Evolutionary conservation across 768 basidiomycete genomes (phyloP), one percentile per base, ranked within the genome.

Genomic region (Panus rudis): DNA sequence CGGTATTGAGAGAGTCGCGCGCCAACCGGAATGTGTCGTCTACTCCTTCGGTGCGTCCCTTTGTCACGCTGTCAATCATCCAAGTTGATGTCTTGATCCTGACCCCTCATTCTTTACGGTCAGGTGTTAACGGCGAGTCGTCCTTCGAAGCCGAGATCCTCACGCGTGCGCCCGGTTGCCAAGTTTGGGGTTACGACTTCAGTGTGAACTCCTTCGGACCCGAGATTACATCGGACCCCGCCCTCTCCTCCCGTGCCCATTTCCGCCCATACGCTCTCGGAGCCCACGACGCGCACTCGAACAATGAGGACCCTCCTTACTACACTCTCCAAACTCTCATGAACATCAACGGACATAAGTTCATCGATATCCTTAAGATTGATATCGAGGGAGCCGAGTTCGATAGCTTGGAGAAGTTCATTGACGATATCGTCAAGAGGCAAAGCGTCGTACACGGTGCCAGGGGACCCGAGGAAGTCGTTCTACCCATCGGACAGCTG

Each of bases 371-470:
- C 49, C 73, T 84, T 45, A 81, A 85, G 60, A 64, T 85, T 39
- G 84, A 85, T 56, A 75, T 83, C 22, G 83, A 85, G 53, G 71
- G 77, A 31, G 69, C 68, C 53, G 83, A 85, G 52, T 85, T 79
- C 52, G 69, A 73, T 21, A 69, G 77, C 1, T 61, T 85, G 6
- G 60, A 66, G 0, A 52, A 68, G 2, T 60, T 79, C 42, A 51
- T 79, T 44, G 60, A 66, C 38, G 66, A 69, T 12, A 79, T 76
- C 51, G 24, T 41, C 10, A 40, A 37, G 17, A 22, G 38, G 16
- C 17, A 22, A 10, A 14, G 11, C 6, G 41, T 37, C 20, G 6
- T 4, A 7, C 2, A 28, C 25, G 27, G 35, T 11, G 4, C 13
- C 40, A 4, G 33, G 41, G 6, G 40, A 47, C 26, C 46, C 46